Evolutionary conservation across 2,329 filamentous ascomycete species (phyloP), one percentile per base, ranked within the genome.

Genomic region (Lecanicillium sp.): DNA sequence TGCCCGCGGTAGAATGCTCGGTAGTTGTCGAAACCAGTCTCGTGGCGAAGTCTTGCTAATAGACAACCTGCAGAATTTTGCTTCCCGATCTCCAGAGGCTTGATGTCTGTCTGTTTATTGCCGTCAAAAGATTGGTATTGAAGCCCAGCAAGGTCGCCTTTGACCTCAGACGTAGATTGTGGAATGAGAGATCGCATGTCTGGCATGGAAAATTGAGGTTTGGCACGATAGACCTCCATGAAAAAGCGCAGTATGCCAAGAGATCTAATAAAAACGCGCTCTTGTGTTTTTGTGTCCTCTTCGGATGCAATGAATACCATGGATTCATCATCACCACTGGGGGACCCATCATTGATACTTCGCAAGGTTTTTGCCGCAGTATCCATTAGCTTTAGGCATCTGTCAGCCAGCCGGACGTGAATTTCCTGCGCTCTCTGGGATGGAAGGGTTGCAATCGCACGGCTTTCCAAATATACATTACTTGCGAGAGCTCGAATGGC

Each of bases 1-100:
- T 71, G 70, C 1, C 86, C 86, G 13, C 73, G 72, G 46, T 78
- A 80, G 54, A 87, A 90, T 1, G 85, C 66, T 4, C 76, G 79
- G 49, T 87, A 84, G 49, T 83, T 85, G 5, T 79, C 74, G 52
- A 89, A 92, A 0, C 84, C 83, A 0, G 85, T 90, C 13, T 73
- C 73, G 43, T 79, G 70, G 22, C 74, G 71, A 29, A 94, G 59
- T 41, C 71, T 78, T 14, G 79, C 76, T 20, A 85, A 68, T 5
- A 94, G 64, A 30, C 85, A 80, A 2, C 75, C 72, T 6, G 77
- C 73, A 0, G 83, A 92, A 41, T 89, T 86, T 18, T 75, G 69
- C 32, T 73, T 71, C 1, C 84, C 85, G 47, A 92, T 80, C 19
- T 65, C 65, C 20, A 92, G 60, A 2, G 68, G 64, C 48, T 71